Evolutionary conservation across 129 eudicot species (phyloP), one percentile per base, ranked within the genome.

Genomic region (Oenanthe sinensis): DNA sequence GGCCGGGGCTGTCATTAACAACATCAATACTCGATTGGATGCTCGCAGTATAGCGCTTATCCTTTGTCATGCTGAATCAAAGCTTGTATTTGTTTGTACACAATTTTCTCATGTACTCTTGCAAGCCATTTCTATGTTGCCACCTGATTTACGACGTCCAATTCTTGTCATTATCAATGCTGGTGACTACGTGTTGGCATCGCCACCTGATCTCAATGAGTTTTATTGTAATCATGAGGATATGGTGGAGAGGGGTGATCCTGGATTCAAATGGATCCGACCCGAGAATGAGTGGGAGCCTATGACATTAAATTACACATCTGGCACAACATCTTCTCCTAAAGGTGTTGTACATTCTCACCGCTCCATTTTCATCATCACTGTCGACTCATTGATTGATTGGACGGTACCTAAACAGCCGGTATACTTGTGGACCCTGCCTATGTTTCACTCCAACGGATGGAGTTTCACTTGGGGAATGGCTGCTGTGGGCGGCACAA

Each of bases 391-490:
- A 2, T 70, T 70, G 7, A 16, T 70, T 17, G 75, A 70, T 19
- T 70, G 75, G 75, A 37, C 45, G n/a, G 75, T 70, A 17, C 45
- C 45, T 8, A 70, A 70, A 70, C 75, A 70, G 46, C 75, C 75
- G 8, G 75, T 70, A 3, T 70, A 70, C 46, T 70, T 70, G 14
- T 70, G 75, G 75, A 70, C 75, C 20, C 47, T 70, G 4, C 75
- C 75, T 30, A 70, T 70, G 75, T 70, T 70, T 36, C 75, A 70
- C 45, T 70, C 75, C 0, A 70, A 70, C 9, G 75, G 75, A 3
- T 70, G 75, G 75, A 70, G 75, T 17, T 70, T 70, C 44, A 37
- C 75, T 5, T 70, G 75, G 75, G 75, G 75, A 70, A 70, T 70
- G 75, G 75, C 75, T 33, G 75, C 75, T 5, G 75, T 70, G 0